Conservation (phyloP, 2,329 filamentous ascomycete genomes). For the Penicillium hordei region DNA sequence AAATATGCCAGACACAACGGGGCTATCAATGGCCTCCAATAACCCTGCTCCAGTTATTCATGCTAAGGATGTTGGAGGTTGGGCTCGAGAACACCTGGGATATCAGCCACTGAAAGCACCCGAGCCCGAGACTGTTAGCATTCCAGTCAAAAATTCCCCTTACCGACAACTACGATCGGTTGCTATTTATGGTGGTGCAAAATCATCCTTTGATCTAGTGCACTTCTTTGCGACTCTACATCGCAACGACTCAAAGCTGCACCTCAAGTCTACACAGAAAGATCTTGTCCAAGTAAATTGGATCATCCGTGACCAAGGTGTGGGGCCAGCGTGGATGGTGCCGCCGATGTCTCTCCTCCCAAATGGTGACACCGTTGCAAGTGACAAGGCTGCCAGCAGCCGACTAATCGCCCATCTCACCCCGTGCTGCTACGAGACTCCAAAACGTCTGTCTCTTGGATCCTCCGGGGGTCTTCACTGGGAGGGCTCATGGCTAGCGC, state of each 20-base stretch:
- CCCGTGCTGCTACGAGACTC: slow-evolving; percentile 19
- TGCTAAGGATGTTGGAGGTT: slow-evolving; percentile 25
- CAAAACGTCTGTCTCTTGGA: slow-evolving; percentile 13
- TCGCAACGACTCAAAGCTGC: slow-evolving; percentile 12
- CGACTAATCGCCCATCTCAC: slow-evolving; percentile 20
- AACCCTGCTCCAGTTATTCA: slow-evolving; percentile 17
- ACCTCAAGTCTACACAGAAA: slow-evolving; percentile 7
- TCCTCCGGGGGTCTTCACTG: slow-evolving; percentile 4
- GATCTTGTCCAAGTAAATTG: slow-evolving; percentile 25
- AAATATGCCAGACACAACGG: slow-evolving; percentile 17
- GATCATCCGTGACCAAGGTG: slow-evolving; percentile 25
- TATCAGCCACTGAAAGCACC: slow-evolving; percentile 19
- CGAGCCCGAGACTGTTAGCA: not conserved
- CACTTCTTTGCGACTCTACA: slow-evolving; percentile 29
- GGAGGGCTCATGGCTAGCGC: slow-evolving; percentile 25
- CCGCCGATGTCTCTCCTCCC: slow-evolving; percentile 21
- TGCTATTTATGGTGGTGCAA: slow-evolving; percentile 28
- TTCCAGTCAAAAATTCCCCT: not conserved
- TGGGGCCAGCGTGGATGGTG: slow-evolving; percentile 27
- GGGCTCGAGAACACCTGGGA: slow-evolving; percentile 24
- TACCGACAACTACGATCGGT: slow-evolving; percentile 16
- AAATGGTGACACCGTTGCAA: slow-evolving; percentile 19
- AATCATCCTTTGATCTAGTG: slow-evolving; percentile 29
- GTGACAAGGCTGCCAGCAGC: slow-evolving; percentile 26
- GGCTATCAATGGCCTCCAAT: not conserved